These are phyloP conservation scores for Sporothrix variecibatus DNA, from an alignment of 2,329 filamentous ascomycete genomes.

Conservation along the genomic window DNA sequence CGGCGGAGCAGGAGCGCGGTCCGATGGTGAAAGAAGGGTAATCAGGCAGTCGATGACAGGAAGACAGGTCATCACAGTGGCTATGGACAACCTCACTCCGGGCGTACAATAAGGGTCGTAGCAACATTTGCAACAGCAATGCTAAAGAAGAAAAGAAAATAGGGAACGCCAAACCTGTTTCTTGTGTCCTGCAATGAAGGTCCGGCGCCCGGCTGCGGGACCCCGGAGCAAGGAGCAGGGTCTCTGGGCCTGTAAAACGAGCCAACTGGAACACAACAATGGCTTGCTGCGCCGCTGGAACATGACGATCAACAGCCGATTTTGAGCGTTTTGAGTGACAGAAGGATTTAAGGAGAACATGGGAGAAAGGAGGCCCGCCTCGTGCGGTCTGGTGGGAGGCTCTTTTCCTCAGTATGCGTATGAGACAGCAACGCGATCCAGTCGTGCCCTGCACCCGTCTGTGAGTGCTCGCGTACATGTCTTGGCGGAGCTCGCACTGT, in stretches of 20 bases:
- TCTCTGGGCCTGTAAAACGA: neutral
- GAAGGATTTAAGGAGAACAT: neutral
- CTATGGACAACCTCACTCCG: too few species aligned
- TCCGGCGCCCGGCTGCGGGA: conserved; percentile 1
- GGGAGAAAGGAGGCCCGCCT: neutral
- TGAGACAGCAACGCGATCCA: neutral
- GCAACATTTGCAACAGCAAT: too few species aligned
- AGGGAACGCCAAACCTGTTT: conserved; percentile 14
- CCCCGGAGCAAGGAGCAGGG: conserved; percentile 3
- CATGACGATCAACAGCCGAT: conserved; percentile 11
- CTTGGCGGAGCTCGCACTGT: conserved; percentile 5
- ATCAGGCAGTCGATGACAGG: neutral
- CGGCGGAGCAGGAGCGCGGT: neutral
- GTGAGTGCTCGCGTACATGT: neutral
- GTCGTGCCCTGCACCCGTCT: neutral
- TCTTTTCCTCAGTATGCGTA: neutral
- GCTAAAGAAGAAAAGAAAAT: neutral
- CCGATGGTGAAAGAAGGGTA: neutral
- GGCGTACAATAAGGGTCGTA: too few species aligned
- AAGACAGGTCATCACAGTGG: too few species aligned
- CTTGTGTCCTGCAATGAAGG: neutral
- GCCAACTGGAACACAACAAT: neutral
- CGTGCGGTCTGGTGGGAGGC: neutral
- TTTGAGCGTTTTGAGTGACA: neutral
- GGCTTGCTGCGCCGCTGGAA: neutral